Conservation (phyloP, 1,139 yeast genomes). For the Yamadazyma diospyri region DNA sequence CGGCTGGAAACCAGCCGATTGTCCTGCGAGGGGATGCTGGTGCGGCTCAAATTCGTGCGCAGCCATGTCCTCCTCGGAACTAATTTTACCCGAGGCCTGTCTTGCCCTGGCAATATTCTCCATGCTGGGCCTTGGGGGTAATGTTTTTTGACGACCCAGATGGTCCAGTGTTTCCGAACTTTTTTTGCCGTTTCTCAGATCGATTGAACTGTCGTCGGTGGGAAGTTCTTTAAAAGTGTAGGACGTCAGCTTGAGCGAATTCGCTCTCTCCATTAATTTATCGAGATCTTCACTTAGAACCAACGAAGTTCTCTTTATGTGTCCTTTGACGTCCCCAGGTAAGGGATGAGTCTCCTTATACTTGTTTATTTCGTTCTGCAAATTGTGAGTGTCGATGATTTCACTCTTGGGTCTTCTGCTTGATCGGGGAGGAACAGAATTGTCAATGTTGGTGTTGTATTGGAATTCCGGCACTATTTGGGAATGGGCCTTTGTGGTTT, state of each 20-base stretch:
- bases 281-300: slow-evolving; percentile 39
- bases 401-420: slow-evolving; percentile 39
- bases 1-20: too few species aligned
- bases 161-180: too few species aligned
- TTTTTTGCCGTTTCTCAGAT: slow-evolving; percentile 6
- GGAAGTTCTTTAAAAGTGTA: slow-evolving; percentile 14
- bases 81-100: slow-evolving; percentile 20
- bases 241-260: slow-evolving; percentile 18
- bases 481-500: slow-evolving; percentile 5
- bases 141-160: slow-evolving; percentile 3
- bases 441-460: slow-evolving; percentile 36
- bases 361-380: slow-evolving; percentile 15
- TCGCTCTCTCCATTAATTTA: slow-evolving; percentile 39
- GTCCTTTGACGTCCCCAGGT: slow-evolving; percentile 5
- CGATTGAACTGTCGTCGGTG: slow-evolving; percentile 10
- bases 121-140: slow-evolving; percentile 39
- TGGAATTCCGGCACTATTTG: slow-evolving; percentile 25
- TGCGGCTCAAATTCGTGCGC: too few species aligned
- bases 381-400: slow-evolving; percentile 10
- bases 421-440: slow-evolving; percentile 42
- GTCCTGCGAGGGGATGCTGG: too few species aligned
- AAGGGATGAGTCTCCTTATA: slow-evolving; percentile 7
- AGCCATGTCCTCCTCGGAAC: neutral
- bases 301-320: slow-evolving; percentile 17
- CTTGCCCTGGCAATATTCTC: slow-evolving; percentile 32